Conservation (phyloP, 352 stramenopile genomes). For the Phytopythium montanum region DNA sequence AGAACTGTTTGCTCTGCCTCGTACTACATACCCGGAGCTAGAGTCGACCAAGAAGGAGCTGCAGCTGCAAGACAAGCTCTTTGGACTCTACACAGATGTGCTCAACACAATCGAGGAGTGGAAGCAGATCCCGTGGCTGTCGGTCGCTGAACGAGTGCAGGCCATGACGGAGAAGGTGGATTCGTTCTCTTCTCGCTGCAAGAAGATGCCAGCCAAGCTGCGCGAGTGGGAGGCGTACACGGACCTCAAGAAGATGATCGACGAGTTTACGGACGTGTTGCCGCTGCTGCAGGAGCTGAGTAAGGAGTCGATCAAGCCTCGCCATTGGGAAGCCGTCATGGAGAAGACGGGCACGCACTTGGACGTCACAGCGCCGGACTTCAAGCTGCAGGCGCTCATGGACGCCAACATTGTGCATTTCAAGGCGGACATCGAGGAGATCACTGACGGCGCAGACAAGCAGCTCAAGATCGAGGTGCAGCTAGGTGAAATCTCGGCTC, state of each 20-base stretch:
- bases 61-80: constrained; percentile 92
- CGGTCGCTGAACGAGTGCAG: constrained; percentile 92
- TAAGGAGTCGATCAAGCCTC: constrained; percentile 94
- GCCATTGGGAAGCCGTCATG: constrained; percentile 98
- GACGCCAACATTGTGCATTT: constrained; percentile 90
- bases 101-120: constrained; percentile 96
- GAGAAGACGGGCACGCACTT: constrained; percentile 92
- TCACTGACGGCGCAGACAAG: constrained; percentile 97
- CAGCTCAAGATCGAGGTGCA: constrained; percentile 97
- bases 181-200: constrained; percentile 93
- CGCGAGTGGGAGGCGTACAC: constrained; percentile 97
- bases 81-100: constrained; percentile 97
- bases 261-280: constrained; percentile 97
- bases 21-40: constrained; percentile 96
- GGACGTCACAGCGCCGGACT: constrained; percentile 92
- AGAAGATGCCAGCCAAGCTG: constrained; percentile 96
- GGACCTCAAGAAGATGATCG: constrained; percentile 95
- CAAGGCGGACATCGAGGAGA: constrained; percentile 96
- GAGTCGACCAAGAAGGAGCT: constrained; percentile 98
- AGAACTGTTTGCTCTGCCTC: constrained; percentile 95
- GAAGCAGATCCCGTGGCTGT: constrained; percentile 95
- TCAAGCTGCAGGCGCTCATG: constrained; percentile 95
- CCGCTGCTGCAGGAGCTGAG: constrained; percentile 96
- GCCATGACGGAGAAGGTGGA: constrained; percentile 97
- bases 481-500: constrained; percentile 91